Percentiles rank a stretch among this genome's conserved stretches.
phyloP scores from a whole-genome alignment of 352 stramenopile genomes.

The Phytophthora hybrid region DNA sequence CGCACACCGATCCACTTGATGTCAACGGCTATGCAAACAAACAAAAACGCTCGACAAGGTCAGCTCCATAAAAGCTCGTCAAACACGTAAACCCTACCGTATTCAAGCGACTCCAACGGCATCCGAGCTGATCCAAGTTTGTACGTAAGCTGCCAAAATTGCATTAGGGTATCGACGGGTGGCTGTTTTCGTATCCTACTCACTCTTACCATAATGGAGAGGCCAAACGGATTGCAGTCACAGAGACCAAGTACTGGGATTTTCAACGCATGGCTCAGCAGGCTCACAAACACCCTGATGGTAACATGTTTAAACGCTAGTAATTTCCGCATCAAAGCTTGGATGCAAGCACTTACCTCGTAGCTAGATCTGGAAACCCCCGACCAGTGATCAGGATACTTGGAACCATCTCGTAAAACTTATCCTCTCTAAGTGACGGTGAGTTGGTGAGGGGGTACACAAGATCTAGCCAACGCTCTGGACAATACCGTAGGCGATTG shows the following conservation, averaged over 20 bases:
- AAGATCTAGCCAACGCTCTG: neutral
- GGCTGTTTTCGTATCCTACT: neutral
- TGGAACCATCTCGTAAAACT: constrained; percentile 88
- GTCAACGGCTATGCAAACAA: constrained; percentile 60
- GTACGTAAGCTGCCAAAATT: constrained; percentile 82
- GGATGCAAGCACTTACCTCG: constrained; percentile 53
- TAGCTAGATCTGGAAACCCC: constrained; percentile 95
- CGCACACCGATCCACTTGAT: constrained; percentile 94
- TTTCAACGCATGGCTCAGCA: constrained; percentile 71
- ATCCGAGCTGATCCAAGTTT: constrained; percentile 88
- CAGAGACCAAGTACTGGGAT: constrained; percentile 93
- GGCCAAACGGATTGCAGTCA: constrained; percentile 95
- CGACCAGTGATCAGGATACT: constrained; percentile 95
- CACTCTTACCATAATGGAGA: constrained; percentile 88
- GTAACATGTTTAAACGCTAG: neutral
- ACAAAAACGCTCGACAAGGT: neutral
- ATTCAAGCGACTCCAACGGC: constrained; percentile 74
- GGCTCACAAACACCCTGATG: constrained; percentile 85
- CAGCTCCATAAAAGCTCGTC: neutral
- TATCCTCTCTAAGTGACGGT: constrained; percentile 66
- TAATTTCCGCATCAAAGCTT: neutral
- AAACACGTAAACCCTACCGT: constrained; percentile 39
- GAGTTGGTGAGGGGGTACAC: neutral
- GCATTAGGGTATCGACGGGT: neutral
- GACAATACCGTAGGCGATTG: constrained; percentile 79